Evolutionary conservation across 2,329 filamentous ascomycete species (phyloP).

Genomic region (Exutisphaerella laricina): DNA sequence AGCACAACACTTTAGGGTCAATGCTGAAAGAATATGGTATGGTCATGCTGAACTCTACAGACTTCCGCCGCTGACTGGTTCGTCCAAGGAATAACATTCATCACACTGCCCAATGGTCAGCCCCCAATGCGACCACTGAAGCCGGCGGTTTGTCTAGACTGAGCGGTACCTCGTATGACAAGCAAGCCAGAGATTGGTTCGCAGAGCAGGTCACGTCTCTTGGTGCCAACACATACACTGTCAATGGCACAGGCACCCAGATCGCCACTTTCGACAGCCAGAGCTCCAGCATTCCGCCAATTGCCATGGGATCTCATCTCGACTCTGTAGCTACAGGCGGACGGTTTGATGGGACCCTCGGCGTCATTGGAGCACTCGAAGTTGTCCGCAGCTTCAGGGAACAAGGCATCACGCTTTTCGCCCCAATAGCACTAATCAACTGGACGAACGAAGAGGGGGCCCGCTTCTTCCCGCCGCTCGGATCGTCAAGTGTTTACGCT

Average conservation of each 20-base stretch:
- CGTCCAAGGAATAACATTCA: constrained; percentile 14
- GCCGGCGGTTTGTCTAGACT: constrained; percentile 17
- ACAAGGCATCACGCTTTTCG: constrained; percentile 25
- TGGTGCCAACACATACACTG: constrained; percentile 22
- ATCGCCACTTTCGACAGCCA: constrained; percentile 24
- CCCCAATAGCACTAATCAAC: constrained; percentile 26
- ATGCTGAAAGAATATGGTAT: constrained; percentile 16
- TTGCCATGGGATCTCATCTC: constrained; percentile 27
- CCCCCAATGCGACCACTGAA: constrained; percentile 12
- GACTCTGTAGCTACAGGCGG: constrained; percentile 20
- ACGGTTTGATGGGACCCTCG: constrained; percentile 20
- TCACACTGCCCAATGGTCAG: constrained; percentile 19
- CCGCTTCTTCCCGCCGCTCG: constrained; percentile 19
- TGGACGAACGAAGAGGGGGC: constrained; percentile 31
- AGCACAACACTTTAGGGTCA: constrained; percentile 11
- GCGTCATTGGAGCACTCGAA: constrained; percentile 19
- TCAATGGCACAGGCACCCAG: constrained; percentile 27
- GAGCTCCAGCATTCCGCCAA: constrained; percentile 21
- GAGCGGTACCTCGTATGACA: constrained; percentile 21
- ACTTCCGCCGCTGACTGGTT: not conserved
- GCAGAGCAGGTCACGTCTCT: constrained; percentile 21
- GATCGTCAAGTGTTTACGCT: constrained; percentile 23
- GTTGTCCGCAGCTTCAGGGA: constrained; percentile 29
- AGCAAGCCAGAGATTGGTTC: constrained; percentile 28
- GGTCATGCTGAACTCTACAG: not conserved